These are phyloP conservation scores for Tulasnella sp. DNA, from an alignment of 768 basidiomycete species.

Conservation along the genomic window DNA sequence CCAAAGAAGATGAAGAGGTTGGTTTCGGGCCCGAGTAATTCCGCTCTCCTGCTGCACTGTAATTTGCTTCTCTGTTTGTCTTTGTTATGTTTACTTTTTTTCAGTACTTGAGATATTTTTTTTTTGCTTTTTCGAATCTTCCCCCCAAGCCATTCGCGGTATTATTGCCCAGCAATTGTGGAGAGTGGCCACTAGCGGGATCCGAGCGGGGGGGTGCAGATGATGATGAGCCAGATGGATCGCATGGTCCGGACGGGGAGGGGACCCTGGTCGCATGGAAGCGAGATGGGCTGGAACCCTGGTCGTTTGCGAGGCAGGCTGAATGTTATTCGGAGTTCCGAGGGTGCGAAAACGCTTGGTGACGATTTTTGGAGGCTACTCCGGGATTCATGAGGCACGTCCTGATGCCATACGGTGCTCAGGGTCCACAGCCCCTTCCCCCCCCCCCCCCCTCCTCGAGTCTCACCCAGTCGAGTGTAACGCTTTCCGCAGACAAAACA, in stretches of 20 bases:
- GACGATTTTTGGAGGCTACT: not conserved
- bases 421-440: conserved; percentile 3
- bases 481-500: not conserved
- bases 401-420: conserved; percentile 14
- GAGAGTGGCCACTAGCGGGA: not conserved
- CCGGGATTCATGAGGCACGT: conserved; percentile 4
- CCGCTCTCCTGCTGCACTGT: not conserved
- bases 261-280: not conserved
- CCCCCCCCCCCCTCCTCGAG: not conserved
- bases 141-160: not conserved
- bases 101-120: not conserved
- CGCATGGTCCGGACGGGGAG: not conserved
- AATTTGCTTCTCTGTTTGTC: conserved; percentile 1
- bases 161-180: not conserved
- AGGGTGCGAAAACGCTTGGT: not conserved
- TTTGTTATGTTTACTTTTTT: conserved; percentile 1
- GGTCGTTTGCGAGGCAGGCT: not conserved
- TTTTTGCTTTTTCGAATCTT: not conserved
- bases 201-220: not conserved
- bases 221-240: not conserved
- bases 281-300: not conserved
- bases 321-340: conserved; percentile 9
- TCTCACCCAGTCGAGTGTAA: not conserved
- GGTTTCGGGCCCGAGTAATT: conserved; percentile 11
- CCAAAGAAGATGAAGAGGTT: not conserved